Evolutionary conservation across 306 rosid species (phyloP), one percentile per base, ranked within the genome.

Genomic region (Astragalus glycyphyllos): DNA sequence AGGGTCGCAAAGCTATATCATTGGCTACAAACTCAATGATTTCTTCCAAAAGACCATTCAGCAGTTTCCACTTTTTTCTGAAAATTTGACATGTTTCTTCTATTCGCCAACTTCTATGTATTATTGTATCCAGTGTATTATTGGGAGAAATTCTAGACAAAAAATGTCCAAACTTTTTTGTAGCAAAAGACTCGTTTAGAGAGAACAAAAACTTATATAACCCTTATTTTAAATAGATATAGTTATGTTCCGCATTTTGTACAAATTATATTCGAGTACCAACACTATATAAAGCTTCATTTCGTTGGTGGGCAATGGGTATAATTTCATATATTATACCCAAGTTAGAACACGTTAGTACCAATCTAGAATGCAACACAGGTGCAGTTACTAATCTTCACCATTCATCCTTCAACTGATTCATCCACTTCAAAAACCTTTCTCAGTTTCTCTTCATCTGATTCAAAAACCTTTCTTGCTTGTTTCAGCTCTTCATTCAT

Each of bases 401-500:
- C 54, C 16, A 4, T 29, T 74, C 47, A 63, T 73, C 84, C 71
- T 45, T 83, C 84, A 26, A 31, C 81, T 4, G 84, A 5, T 44
- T 87, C 96, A 47, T 87, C 91, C 1, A 81, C 83, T 77, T 90
- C 98, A 68, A 78, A 87, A 48, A 79, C 94, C 83, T 87, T 92
- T 75, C 86, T 90, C 78, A 90, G 77, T 78, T 93, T 86, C 77
- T 90, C 95, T 80, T 90, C 97, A 37, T 90, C 97, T 14, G 85
- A 78, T 79, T 90, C 95, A 51, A 93, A 93, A 72, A 93, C 96
- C 77, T 87, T 93, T 67, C 90, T 88, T 51, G 96, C 98, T 76
- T 93, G 96, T 80, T 93, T 90, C 77, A 93, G 88, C 71, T 90
- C 97, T 76, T 93, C 97, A 65, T 90, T 86, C 97, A 93, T 88